These are phyloP conservation scores for Warburgia ugandensis DNA, from an alignment of 164 flowering plant species.

Conservation along the genomic window DNA sequence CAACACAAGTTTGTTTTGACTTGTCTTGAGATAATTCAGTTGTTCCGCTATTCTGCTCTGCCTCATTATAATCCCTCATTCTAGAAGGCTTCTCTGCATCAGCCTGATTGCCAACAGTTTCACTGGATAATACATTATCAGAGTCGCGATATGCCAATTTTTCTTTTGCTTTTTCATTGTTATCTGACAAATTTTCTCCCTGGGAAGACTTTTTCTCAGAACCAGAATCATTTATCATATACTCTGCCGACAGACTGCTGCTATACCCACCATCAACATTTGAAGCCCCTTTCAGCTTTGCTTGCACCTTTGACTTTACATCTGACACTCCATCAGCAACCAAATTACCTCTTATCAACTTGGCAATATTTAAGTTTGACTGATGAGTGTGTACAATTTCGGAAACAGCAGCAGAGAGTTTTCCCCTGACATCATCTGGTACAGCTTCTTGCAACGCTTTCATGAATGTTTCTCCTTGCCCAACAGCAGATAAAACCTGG, in stretches of 20 bases:
- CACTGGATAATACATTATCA: constrained; percentile 23
- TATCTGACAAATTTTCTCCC: constrained; percentile 4
- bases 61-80: constrained; percentile 17
- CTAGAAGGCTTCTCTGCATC: constrained; percentile 23
- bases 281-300: constrained; percentile 22
- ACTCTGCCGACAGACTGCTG: constrained; percentile 23
- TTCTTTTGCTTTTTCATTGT: not conserved
- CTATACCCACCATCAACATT: constrained; percentile 21
- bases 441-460: constrained; percentile 94
- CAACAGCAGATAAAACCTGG: constrained; percentile 82
- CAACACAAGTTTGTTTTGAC: constrained; percentile 21
- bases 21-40: constrained; percentile 25
- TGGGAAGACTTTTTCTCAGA: constrained; percentile 4
- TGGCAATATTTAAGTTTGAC: constrained; percentile 39
- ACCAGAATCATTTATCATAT: constrained; percentile 10
- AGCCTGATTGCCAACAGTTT: constrained; percentile 17
- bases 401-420: constrained; percentile 72
- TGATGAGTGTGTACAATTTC: constrained; percentile 48
- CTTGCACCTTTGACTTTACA: constrained; percentile 33
- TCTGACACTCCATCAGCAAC: constrained; percentile 28
- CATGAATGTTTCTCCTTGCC: constrained; percentile 79
- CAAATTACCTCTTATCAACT: constrained; percentile 25
- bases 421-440: constrained; percentile 91
- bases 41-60: constrained; percentile 17
- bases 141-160: not conserved